Percentiles rank a stretch among this genome's conserved stretches.
Conservation (phyloP, 1,139 yeast species). For the Yamadazyma diddensiae region DNA sequence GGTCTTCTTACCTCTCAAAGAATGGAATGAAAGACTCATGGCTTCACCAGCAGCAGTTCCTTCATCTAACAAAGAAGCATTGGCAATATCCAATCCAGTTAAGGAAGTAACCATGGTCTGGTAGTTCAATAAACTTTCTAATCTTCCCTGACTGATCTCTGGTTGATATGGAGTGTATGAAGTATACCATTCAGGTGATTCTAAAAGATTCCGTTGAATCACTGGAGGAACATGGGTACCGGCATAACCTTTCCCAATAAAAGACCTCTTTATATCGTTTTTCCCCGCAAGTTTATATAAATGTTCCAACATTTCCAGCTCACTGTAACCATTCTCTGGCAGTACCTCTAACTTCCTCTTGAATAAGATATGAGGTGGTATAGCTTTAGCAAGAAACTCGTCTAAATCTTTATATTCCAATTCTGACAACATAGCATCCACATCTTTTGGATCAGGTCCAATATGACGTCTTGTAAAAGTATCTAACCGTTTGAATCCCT, state of each 20-base stretch:
- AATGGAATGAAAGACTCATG: conserved; percentile 78
- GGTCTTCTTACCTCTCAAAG: conserved; percentile 61
- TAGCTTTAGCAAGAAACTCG: conserved; percentile 66
- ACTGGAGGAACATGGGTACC: conserved; percentile 91
- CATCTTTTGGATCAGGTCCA: conserved; percentile 73
- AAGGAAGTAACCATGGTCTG: conserved; percentile 87
- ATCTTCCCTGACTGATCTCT: conserved; percentile 94
- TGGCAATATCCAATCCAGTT: conserved; percentile 90
- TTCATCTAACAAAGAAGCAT: conserved; percentile 92
- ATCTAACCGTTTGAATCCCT: conserved; percentile 52
- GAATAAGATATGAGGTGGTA: conserved; percentile 73
- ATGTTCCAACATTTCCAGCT: conserved; percentile 73
- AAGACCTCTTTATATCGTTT: conserved; percentile 67
- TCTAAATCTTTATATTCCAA: conserved; percentile 69
- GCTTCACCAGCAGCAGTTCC: conserved; percentile 99
- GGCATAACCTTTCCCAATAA: conserved; percentile 92
- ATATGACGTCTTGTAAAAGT: conserved; percentile 88
- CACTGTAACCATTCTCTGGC: conserved; percentile 74
- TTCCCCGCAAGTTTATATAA: conserved; percentile 67
- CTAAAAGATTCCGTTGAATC: conserved; percentile 86
- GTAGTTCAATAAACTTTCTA: conserved; percentile 83
- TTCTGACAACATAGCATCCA: conserved; percentile 57
- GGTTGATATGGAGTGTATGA: conserved; percentile 98
- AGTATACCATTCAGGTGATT: conserved; percentile 97
- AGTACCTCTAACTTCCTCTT: conserved; percentile 61